phyloP scores from a whole-genome alignment of 2,329 filamentous ascomycete species.

The Dryadomyces sulphureus region DNA sequence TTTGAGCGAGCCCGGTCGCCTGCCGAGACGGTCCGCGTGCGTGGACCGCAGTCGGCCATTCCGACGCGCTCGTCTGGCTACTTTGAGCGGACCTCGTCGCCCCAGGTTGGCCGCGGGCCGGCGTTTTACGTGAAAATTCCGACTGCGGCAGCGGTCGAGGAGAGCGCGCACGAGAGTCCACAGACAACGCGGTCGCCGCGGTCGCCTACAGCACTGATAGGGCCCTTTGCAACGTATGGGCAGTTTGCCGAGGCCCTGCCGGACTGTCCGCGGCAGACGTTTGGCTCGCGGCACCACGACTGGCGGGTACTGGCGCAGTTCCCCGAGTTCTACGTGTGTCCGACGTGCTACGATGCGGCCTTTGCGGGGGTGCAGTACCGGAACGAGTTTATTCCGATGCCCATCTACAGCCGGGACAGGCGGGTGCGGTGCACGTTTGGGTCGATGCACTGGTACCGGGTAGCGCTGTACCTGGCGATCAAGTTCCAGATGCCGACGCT shows the following conservation, averaged over 20 bases:
- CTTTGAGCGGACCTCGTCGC: conserved; percentile 1
- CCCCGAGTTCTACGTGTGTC: conserved; percentile 66
- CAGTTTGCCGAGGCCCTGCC: conserved; percentile 48
- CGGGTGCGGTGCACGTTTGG: conserved; percentile 67
- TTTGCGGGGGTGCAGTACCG: conserved; percentile 56
- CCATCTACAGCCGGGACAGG: conserved; percentile 38
- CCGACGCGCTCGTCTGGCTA: conserved; percentile 5
- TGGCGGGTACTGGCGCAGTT: conserved; percentile 54
- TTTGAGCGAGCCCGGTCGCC: conserved; percentile 7
- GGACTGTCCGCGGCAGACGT: conserved; percentile 52
- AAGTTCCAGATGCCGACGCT: conserved; percentile 55
- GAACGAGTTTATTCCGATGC: conserved; percentile 47
- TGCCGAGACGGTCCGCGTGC: conserved; percentile 1
- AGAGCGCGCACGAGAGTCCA: too few relatives aligned
- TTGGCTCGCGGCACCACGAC: conserved; percentile 50
- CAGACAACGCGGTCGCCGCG: too few relatives aligned
- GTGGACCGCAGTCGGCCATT: neutral
- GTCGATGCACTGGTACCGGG: conserved; percentile 60
- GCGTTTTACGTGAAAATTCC: conserved; percentile 6
- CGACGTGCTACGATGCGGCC: conserved; percentile 58
- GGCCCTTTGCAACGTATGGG: conserved; percentile 20
- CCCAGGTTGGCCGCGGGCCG: conserved; percentile 2
- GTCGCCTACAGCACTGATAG: conserved; percentile 6
- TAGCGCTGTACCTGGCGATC: conserved; percentile 69
- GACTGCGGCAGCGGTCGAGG: neutral